Base-by-base conservation (phyloP, 2,329 filamentous ascomycete species). In the Trichoderma aggressivum region DNA sequence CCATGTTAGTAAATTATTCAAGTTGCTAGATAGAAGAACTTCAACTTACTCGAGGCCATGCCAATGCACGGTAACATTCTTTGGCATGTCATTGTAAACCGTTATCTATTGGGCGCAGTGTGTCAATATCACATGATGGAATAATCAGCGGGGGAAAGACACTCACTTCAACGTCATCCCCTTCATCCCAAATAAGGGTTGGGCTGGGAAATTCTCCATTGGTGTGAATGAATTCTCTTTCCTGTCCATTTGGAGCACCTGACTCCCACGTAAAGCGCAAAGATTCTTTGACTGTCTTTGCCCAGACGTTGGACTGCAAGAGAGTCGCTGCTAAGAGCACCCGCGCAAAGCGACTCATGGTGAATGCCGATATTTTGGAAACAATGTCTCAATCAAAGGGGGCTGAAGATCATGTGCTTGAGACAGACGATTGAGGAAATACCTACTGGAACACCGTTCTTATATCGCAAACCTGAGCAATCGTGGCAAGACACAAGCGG, bases 141-240 rank as follows among this genome's bases (percentile, higher is more conserved):
- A 24, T 32, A 24, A 8, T 18, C 12, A 3, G 26, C 36, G 11
- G 21, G 14, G 14, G 39, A 75, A 73, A 2, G 73, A 75, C 30
- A 80, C 72, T 11, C 7, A 74, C 32, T 62, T 75, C 73, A 12
- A 74, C 66, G 24, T 75, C 70, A 34, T 75, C 74, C 1, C 61
- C 74, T 53, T 75, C 71, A 2, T 71, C 26, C 18, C 71, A 62
- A 2, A 73, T 66, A 0, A 75, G 62, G 0, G 55, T 56, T 16
- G 73, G 74, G 3, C 72, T 73, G 0, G 73, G 70, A 50, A 75
- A 75, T 4, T 65, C 58, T 1, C 72, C 70, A 26, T 75, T 75
- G 24, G 59, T 72, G 26, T 60, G 58, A 34, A 73, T 74, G 26
- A 73, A 50, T 28, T 74, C 28, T 55, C 73, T 61, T 14, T 28